phyloP scores from a whole-genome alignment of 306 rosid genomes.

The Comarum palustre region DNA sequence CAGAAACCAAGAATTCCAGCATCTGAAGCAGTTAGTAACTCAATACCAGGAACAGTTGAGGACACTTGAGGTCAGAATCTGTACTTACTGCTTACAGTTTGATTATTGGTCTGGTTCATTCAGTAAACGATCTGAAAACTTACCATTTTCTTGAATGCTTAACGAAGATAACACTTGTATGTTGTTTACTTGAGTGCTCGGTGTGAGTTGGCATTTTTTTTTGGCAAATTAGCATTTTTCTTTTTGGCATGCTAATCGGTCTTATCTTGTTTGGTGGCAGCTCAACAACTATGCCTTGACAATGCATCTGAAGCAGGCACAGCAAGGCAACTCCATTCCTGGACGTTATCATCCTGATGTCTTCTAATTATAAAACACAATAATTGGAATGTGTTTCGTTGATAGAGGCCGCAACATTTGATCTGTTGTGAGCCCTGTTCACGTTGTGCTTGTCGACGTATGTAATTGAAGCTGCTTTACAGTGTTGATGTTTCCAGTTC shows the following conservation, averaged over 20 bases:
- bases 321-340: slow-evolving; percentile 64
- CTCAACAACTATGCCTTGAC: slow-evolving; percentile 78
- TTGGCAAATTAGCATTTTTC: background rate
- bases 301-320: slow-evolving; percentile 93
- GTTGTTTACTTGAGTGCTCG: too few relatives aligned
- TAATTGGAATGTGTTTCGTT: background rate
- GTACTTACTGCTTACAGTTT: background rate
- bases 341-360: slow-evolving; percentile 85
- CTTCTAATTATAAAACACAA: slow-evolving; percentile 38
- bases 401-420: slow-evolving; percentile 8
- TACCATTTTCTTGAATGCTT: background rate
- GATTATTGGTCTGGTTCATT: background rate
- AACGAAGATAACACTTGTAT: background rate
- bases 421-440: slow-evolving; percentile 2
- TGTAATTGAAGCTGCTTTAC: slow-evolving; percentile 18
- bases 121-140: background rate
- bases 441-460: slow-evolving; percentile 16
- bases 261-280: slow-evolving; percentile 40
- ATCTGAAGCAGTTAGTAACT: slow-evolving; percentile 67
- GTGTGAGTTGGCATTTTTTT: too few relatives aligned
- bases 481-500: slow-evolving; percentile 2
- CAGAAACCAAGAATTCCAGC: slow-evolving; percentile 64
- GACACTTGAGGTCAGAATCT: slow-evolving; percentile 68
- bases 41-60: slow-evolving; percentile 86
- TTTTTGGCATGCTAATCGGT: slow-evolving; percentile 18